Base-by-base conservation (phyloP, 352 stramenopile species). In the Thalassiosira mediterranea region DNA sequence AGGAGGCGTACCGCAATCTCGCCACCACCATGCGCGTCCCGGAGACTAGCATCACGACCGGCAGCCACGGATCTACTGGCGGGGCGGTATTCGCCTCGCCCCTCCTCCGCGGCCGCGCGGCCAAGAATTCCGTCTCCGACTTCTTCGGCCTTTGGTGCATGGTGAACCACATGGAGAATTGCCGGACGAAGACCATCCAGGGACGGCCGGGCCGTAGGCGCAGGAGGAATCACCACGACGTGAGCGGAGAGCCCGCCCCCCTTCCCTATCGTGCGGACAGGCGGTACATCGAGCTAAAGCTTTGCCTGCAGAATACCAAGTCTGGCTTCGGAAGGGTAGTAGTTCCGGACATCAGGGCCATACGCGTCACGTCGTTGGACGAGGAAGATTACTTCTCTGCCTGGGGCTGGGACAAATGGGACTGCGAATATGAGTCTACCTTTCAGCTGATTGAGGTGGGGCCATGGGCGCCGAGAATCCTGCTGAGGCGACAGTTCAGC, bases 261-360 rank as follows among this genome's bases (percentile, higher is more conserved):
- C 40, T 68, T 37, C 59, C 59, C 7, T 81, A 81, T 44, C 37
- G 53, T 26, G 4, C 10, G 4, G 51, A 81, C 51, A 25, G 59
- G 13, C 15, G 70, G 3, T 84, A 69, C 44, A 25, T 80, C 17
- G 76, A 84, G 49, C n/a, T 84, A 3, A 77, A 71, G 38, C 13
- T 84, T 4, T 78, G 69, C 17, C 15, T 84, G 13, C 76, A 84
- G 31, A 84, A 84, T 72, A 76, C 66, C 0, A 84, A 77, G 59
- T 74, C 57, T 13, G 65, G 76, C 40, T 78, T 70, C 56, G 51
- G 70, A 15, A 38, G 25, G 4, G 52, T 84, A 4, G 48, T 47
- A 0, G 21, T 80, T 26, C 72, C 62, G 0, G 53, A 76, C 34
- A 53, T 76, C 0, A 26, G 11, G 3, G 28, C 21, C 7, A 72